Conservation (phyloP, 108 stramenopile genomes). For the Cyclotella choctawhatcheeana region DNA sequence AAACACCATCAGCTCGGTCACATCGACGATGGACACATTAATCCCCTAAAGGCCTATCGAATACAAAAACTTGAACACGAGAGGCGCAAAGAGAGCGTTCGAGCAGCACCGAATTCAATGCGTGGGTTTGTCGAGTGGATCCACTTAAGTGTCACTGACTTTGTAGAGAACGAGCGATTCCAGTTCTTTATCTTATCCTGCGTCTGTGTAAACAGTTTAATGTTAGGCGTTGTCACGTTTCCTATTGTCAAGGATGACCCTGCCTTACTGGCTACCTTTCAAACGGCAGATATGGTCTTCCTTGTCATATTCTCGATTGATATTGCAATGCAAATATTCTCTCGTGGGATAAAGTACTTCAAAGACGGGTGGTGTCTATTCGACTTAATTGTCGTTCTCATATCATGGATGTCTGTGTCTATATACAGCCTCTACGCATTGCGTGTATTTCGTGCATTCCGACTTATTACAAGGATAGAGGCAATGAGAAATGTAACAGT, state of each 20-base stretch:
- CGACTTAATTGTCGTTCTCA: conserved; percentile 48
- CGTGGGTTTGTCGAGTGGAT: not conserved
- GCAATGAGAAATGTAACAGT: conserved; percentile 35
- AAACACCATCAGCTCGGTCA: no score
- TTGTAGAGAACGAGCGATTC: conserved; percentile 59
- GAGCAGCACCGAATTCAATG: not conserved
- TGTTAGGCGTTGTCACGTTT: conserved; percentile 78
- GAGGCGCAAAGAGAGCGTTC: not conserved
- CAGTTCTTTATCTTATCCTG: conserved; percentile 60
- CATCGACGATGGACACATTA: not conserved
- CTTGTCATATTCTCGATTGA: conserved; percentile 75
- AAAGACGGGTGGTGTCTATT: conserved; percentile 62
- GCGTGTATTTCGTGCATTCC: conserved; percentile 52
- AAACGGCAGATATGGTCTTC: conserved; percentile 55
- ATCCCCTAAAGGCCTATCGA: not conserved
- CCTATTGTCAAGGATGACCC: conserved; percentile 53
- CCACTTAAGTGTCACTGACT: conserved; percentile 19
- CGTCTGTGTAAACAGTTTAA: conserved; percentile 66
- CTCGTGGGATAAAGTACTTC: conserved; percentile 56
- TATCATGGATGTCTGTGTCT: conserved; percentile 35
- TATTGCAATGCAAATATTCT: conserved; percentile 57
- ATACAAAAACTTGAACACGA: not conserved
- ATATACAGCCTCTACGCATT: conserved; percentile 39
- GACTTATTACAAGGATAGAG: conserved; percentile 42
- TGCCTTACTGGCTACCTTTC: conserved; percentile 41